Base-by-base conservation (phyloP, 2,329 filamentous ascomycete genomes). In the Alternaria burnsii region DNA sequence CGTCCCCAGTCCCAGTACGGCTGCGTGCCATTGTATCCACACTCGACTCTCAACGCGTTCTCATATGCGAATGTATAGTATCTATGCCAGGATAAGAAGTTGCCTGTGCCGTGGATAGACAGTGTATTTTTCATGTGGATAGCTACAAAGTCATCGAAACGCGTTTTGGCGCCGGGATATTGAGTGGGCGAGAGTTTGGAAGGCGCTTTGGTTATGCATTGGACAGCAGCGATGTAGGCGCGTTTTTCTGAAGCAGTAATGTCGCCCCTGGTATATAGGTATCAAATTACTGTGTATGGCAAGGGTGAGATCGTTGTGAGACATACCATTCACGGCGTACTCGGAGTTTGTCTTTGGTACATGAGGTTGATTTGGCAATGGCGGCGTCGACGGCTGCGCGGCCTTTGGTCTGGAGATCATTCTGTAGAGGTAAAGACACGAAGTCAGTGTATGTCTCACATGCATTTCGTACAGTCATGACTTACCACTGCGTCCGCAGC, bases 1-100 rank as follows among this genome's bases (percentile, higher is more conserved):
- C 81, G 79, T 11, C 81, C 81, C 82, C 84, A 87, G 73, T 87
- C 83, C 79, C 83, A 84, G 76, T 86, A 86, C 54, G 81, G 81
- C 55, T 81, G 78, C 53, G 76, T 77, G 38, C 79, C 80, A 11
- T 70, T 78, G 67, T 81, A 83, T 26, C 78, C 80, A 61, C 82
- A 83, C 58, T 82, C 81, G 2, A 71, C 71, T 30, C 70, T 71
- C 8, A 83, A 68, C 5, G 80, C 78, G 22, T 79, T 63, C 61
- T 83, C 81, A 65, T 80, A 82, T 2, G 74, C 68, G 58, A 78
- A 77, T 5, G 74, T 76, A 61, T 72, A 81, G 69, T 81, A 80
- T 32, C 80, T 71, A 63, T 82, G 80, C 80, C 80, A 82, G 36
- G 68, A 70, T 11, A 78, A 61, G 55, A 78, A 79, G 58, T 74